Evolutionary conservation across 2,329 filamentous ascomycete species (phyloP), one percentile per base, ranked within the genome.

Genomic region (Xylaria sp.): DNA sequence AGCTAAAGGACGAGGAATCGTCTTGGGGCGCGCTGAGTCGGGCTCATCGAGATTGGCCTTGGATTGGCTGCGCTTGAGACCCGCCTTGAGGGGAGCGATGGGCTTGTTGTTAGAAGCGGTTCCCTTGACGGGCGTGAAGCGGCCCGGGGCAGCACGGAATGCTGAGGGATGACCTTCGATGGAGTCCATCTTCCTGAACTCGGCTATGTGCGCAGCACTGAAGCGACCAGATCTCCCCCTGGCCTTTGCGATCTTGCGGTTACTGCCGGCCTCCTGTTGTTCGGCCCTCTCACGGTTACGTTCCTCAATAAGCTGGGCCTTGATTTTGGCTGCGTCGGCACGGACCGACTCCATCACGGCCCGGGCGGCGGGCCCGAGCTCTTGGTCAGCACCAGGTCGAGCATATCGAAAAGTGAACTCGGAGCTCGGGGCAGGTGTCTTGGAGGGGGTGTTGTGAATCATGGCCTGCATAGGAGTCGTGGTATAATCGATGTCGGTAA

Each of bases 171-270:
- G 94, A 65, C 89, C 89, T 45, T 88, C 92, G 73, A 98, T 97
- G 1, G 94, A 97, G 75, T 97, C 93, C 94, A 98, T 97, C 82
- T 96, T 98, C 78, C 92, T 92, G 80, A 98, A 97, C 72, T 94
- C 87, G 52, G 89, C 88, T 86, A 92, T 90, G 75, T 98, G 94
- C 38, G 87, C 88, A 66, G 92, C 89, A 74, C 92, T 97, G 78
- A 89, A 98, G 47, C 94, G 89, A 51, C 88, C 82, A 53, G 87
- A 84, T 75, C 89, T 94, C 69, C 92, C 89, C 78, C 89, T 96
- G 12, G 94, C 87, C 68, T 87, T 87, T 6, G 91, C 94, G 72
- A 96, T 91, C 76, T 88, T 92, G 68, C 94, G 89, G 38, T 77
- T 79, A 15, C 77, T 74, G 35, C 72, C 81, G 2, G 78, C 74